Evolutionary conservation across 2,329 filamentous ascomycete species (phyloP).

Genomic region (Metarhizium album): DNA sequence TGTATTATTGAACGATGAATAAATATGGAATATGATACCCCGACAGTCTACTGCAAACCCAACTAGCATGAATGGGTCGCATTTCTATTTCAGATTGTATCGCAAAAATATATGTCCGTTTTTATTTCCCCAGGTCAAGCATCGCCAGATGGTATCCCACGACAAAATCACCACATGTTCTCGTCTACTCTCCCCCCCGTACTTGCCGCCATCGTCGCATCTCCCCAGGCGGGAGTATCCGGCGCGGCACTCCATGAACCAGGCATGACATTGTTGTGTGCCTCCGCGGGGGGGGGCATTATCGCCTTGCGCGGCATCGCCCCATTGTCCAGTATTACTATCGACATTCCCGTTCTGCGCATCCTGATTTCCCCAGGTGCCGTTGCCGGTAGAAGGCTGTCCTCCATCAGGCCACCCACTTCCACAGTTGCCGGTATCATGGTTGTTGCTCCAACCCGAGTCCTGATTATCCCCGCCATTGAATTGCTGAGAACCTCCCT

Average conservation of each 20-base stretch:
- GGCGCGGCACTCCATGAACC: slow-evolving; percentile 17
- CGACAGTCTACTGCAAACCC: not conserved
- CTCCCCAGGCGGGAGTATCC: slow-evolving; percentile 17
- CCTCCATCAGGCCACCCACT: not conserved
- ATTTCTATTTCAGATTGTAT: too few species aligned
- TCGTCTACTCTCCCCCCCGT: slow-evolving; percentile 17
- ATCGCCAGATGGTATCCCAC: not conserved
- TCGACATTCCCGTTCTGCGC: not conserved
- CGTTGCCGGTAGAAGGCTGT: not conserved
- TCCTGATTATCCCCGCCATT: not conserved
- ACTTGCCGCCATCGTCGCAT: slow-evolving; percentile 20
- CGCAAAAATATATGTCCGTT: too few species aligned
- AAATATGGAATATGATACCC: not conserved
- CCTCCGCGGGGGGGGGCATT: not conserved
- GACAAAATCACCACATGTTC: not conserved
- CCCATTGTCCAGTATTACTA: not conserved
- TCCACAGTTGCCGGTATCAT: not conserved
- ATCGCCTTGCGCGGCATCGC: not conserved
- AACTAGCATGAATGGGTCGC: not conserved
- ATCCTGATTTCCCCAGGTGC: not conserved
- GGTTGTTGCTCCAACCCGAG: slow-evolving; percentile 1
- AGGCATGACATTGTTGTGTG: slow-evolving; percentile 20
- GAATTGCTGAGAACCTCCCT: not conserved
- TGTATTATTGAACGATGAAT: not conserved
- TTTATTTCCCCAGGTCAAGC: too few species aligned